A percentile compares a stretch with the other conserved stretches of the same genome.
Evolutionary conservation across 1,284 basidiomycete genomes (phyloP).

Genomic region (Veloboletus limbatus): DNA sequence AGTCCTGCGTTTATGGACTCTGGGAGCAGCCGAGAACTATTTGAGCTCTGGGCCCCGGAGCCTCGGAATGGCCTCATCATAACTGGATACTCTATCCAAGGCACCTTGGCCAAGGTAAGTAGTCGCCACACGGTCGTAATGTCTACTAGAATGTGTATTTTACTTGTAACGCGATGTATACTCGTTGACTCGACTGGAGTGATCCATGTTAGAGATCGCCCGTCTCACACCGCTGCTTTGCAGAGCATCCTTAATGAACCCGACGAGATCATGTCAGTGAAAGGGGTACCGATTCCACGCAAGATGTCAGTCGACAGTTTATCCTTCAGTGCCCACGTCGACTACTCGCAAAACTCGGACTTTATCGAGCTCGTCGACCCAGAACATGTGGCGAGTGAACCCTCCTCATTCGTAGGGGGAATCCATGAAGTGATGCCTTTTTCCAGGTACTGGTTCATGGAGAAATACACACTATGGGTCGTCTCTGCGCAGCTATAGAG

Average conservation of each 20-base stretch:
- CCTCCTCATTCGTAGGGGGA: background rate
- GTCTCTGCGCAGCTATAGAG: slow-evolving; percentile 82
- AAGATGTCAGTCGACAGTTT: slow-evolving; percentile 94
- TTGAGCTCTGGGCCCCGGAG: slow-evolving; percentile 97
- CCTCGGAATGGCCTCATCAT: slow-evolving; percentile 92
- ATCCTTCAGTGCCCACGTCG: slow-evolving; percentile 97
- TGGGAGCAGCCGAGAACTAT: slow-evolving; percentile 87
- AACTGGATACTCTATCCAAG: slow-evolving; percentile 97
- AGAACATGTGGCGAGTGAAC: slow-evolving; percentile 78
- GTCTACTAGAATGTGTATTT: slow-evolving; percentile 18
- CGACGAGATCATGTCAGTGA: slow-evolving; percentile 79
- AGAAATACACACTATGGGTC: slow-evolving; percentile 90
- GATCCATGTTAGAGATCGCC: background rate
- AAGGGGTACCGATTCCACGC: slow-evolving; percentile 83
- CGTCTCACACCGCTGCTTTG: slow-evolving; percentile 9
- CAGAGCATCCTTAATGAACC: slow-evolving; percentile 88
- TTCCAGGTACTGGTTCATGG: slow-evolving; percentile 89
- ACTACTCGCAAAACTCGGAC: slow-evolving; percentile 93
- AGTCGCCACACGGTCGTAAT: background rate
- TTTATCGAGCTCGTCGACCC: slow-evolving; percentile 95
- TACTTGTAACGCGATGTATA: slow-evolving; percentile 23
- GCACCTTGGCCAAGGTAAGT: slow-evolving; percentile 93
- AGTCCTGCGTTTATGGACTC: slow-evolving; percentile 94
- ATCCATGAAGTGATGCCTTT: slow-evolving; percentile 2
- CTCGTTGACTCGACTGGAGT: slow-evolving; percentile 5